These are phyloP conservation scores for Didymella lethalis DNA, from an alignment of 2,329 filamentous ascomycete species.

Conservation along the genomic window DNA sequence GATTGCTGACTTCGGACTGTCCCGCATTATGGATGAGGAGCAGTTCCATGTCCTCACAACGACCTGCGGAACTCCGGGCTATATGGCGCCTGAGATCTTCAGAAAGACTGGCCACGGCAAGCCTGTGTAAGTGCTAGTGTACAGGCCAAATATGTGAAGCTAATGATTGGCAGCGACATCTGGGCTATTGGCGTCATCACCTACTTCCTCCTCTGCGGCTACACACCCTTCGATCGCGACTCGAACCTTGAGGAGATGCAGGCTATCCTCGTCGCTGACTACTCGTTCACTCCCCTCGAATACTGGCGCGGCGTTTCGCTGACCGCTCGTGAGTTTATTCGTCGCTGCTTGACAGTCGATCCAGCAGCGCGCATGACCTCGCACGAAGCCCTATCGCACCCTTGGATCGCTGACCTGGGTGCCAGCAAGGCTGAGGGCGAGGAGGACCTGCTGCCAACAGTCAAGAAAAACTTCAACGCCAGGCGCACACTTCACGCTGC, in stretches of 20 bases:
- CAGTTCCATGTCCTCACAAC: conserved; percentile 98
- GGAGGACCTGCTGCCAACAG: conserved; percentile 67
- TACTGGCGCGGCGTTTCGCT: conserved; percentile 96
- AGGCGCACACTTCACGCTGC: conserved; percentile 70
- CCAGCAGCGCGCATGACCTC: conserved; percentile 87
- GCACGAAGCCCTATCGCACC: conserved; percentile 73
- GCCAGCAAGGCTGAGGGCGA: conserved; percentile 53
- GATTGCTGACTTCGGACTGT: conserved; percentile 96
- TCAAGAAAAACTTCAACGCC: conserved; percentile 76
- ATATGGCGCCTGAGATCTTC: conserved; percentile 99
- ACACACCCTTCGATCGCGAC: conserved; percentile 97
- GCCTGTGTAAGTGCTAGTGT: conserved; percentile 69
- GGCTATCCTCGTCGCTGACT: conserved; percentile 95
- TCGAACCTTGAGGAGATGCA: conserved; percentile 99
- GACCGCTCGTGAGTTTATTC: conserved; percentile 87
- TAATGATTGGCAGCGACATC: conserved; percentile 68
- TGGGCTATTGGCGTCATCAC: conserved; percentile 99
- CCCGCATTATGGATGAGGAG: conserved; percentile 98
- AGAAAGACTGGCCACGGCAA: conserved; percentile 98
- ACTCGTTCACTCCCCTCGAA: conserved; percentile 90
- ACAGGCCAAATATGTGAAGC: neutral
- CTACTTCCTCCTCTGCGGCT: conserved; percentile 96
- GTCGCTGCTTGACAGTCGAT: conserved; percentile 89
- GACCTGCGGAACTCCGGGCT: conserved; percentile 95
- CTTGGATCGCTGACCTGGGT: conserved; percentile 68